Base-by-base conservation (phyloP, 1,139 yeast genomes). In the Pichia sp. region DNA sequence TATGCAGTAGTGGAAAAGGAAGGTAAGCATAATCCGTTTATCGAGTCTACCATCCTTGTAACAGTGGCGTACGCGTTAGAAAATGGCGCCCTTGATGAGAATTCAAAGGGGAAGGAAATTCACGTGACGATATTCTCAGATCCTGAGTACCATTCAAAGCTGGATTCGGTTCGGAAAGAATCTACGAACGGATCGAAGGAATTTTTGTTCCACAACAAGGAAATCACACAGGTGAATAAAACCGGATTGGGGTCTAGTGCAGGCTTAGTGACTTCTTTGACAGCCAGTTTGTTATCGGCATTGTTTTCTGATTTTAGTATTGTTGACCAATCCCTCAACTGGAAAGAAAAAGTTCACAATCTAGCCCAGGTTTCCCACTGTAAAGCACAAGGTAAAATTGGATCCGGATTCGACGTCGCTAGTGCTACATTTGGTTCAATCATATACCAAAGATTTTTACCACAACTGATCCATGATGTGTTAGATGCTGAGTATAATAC, bases 241-340 rank as follows among this genome's bases (percentile, higher is more conserved):
- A 95, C 99, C 0, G 99, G 99, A 0, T 75, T 93, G 54, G 99
- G 99, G 0, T 91, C 97, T 14, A 91, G 97, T 29, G 99, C 99
- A 0, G 96, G 97, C 0, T 75, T 93, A 58, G 96, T 91, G 0
- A 81, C 96, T 0, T 93, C 88, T 2, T 77, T 91, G 1, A 81
- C 89, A 0, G 79, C 96, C 0, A 87, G 93, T 0, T 67, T 93
- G 48, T 67, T 84, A 24, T 76, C 87, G 4, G 71, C 71, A 53
- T 79, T 79, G 61, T 63, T 66, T 6, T 65, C 70, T 0, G 66
- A 66, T 2, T 64, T 75, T 12, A 73, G 77, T 55, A 58, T 75
- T 4, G 49, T 55, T 0, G 51, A 58, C 12, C 27, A 46, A 55
- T 34, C 16, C 17, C 50, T 2, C 63, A 66, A 30, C 58, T 75